Conservation (phyloP, 1,284 basidiomycete species). For the Lentinula novae-zelandiae region DNA sequence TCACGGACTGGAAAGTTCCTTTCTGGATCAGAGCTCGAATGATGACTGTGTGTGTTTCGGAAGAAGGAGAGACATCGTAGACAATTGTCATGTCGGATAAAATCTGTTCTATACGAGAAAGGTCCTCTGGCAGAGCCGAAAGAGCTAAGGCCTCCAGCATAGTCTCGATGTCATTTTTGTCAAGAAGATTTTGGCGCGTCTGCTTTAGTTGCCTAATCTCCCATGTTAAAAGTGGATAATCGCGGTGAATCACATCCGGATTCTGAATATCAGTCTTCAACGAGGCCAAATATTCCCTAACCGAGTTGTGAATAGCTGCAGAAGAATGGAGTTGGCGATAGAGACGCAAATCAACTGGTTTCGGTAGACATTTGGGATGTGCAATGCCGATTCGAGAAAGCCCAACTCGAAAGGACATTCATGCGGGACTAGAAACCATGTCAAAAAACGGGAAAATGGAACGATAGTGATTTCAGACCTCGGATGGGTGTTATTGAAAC, state of each 20-base stretch:
- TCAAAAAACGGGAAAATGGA: background rate
- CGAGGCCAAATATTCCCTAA: background rate
- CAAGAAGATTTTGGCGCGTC: background rate
- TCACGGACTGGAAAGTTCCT: slow-evolving; percentile 37
- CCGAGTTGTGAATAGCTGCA: background rate
- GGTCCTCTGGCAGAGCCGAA: slow-evolving; percentile 45
- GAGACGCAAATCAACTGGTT: background rate
- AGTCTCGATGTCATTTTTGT: slow-evolving; percentile 22
- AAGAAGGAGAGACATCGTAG: slow-evolving; percentile 39
- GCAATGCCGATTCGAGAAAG: slow-evolving; percentile 30
- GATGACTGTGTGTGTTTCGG: slow-evolving; percentile 40
- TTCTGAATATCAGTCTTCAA: slow-evolving; percentile 23
- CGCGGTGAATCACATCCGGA: slow-evolving; percentile 29
- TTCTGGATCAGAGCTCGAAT: slow-evolving; percentile 41
- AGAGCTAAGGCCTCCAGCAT: slow-evolving; percentile 42
- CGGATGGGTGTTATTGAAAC: background rate
- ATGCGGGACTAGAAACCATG: slow-evolving; percentile 30
- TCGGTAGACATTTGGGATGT: slow-evolving; percentile 15
- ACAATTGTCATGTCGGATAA: slow-evolving; percentile 41
- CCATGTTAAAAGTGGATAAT: slow-evolving; percentile 33
- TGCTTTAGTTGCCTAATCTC: slow-evolving; percentile 26
- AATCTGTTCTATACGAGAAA: slow-evolving; percentile 45
- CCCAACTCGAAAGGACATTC: slow-evolving; percentile 48
- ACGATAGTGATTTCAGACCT: background rate
- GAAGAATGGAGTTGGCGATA: background rate